Conservation (phyloP, 2,329 filamentous ascomycete species). For the Alternaria metachromatica region DNA sequence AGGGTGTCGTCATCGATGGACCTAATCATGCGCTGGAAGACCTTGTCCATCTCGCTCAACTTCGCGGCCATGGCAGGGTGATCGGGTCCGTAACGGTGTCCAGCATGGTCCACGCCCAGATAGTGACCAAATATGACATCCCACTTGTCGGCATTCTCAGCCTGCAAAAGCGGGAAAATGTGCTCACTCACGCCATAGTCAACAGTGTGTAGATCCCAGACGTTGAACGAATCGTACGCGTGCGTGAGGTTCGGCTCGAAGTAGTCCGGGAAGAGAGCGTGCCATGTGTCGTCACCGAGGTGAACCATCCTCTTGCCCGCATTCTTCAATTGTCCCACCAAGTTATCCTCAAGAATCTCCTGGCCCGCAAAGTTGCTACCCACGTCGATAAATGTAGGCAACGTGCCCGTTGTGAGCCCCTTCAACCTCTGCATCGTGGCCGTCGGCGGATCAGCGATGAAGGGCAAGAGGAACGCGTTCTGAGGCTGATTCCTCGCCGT, state of each 20-base stretch:
- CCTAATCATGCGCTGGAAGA: conserved; percentile 74
- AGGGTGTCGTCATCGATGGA: conserved; percentile 84
- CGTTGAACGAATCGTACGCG: conserved; percentile 96
- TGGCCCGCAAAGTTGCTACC: conserved; percentile 96
- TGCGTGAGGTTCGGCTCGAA: conserved; percentile 86
- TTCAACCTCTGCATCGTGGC: conserved; percentile 92
- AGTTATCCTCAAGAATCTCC: conserved; percentile 91
- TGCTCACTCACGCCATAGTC: conserved; percentile 94
- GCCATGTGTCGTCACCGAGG: conserved; percentile 98
- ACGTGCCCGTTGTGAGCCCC: conserved; percentile 90
- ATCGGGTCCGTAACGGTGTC: conserved; percentile 92
- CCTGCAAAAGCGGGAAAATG: conserved; percentile 79
- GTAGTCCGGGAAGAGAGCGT: conserved; percentile 88
- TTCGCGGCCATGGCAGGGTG: conserved; percentile 92
- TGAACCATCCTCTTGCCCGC: conserved; percentile 83
- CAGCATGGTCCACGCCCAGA: conserved; percentile 94
- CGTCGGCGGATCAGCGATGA: conserved; percentile 96
- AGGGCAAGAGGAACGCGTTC: conserved; percentile 88
- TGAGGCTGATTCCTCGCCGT: conserved; percentile 75
- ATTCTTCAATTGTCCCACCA: conserved; percentile 68
- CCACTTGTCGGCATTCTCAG: conserved; percentile 73
- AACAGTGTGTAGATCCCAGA: conserved; percentile 96
- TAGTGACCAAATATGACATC: conserved; percentile 95
- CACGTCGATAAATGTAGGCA: conserved; percentile 92
- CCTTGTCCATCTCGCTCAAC: conserved; percentile 85